phyloP scores from a whole-genome alignment of 129 eudicot species.

The Saposhnikovia divaricata region DNA sequence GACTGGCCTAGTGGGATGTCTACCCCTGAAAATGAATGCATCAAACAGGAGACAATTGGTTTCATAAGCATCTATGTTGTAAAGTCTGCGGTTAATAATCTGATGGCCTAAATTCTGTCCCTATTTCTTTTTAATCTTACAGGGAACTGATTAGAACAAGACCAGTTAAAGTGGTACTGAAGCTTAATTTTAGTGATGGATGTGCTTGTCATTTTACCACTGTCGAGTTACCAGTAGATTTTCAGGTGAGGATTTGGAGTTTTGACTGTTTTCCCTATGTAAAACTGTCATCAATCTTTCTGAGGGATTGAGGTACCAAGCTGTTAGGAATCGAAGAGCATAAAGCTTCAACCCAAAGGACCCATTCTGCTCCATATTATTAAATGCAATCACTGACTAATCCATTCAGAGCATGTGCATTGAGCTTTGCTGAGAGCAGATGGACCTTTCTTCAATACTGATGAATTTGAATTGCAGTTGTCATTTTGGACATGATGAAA shows the following conservation, averaged over 20 bases:
- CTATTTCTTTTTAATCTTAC: background rate
- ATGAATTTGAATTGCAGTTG: background rate
- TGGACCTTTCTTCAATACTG: background rate
- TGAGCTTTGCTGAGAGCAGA: background rate
- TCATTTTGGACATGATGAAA: background rate
- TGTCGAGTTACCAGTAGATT: constrained; percentile 43
- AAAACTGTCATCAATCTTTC: background rate
- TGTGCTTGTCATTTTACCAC: constrained; percentile 43
- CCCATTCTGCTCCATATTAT: background rate
- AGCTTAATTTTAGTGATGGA: constrained; percentile 51
- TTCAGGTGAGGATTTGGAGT: constrained; percentile 33
- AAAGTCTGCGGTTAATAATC: background rate
- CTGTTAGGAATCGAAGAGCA: background rate
- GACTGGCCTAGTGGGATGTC: background rate
- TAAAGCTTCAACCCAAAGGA: background rate
- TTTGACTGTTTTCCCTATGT: background rate
- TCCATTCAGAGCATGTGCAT: background rate
- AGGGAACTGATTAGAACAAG: constrained; percentile 48
- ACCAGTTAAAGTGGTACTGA: constrained; percentile 41
- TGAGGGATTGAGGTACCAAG: background rate
- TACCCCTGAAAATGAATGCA: background rate
- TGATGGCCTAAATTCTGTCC: background rate
- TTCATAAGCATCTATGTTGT: background rate
- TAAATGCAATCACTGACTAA: background rate
- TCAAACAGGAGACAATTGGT: background rate